Conservation (phyloP, 108 stramenopile genomes). For the Discostella stelligeroides region DNA sequence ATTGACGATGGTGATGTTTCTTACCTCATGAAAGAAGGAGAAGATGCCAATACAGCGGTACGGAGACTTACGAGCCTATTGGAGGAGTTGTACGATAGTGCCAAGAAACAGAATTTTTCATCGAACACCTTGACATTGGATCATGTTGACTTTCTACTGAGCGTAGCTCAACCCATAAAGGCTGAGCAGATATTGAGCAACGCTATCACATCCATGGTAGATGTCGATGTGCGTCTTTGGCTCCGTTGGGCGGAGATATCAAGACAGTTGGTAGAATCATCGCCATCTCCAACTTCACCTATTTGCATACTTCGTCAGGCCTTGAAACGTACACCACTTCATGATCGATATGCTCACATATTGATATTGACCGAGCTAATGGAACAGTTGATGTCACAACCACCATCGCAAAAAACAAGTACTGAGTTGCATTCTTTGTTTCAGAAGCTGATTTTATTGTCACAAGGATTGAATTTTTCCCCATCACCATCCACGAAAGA, state of each 20-base stretch:
- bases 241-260: slow-evolving; percentile 62
- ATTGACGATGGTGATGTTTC: slow-evolving; percentile 20
- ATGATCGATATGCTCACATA: slow-evolving; percentile 47
- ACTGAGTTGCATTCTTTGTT: slow-evolving; percentile 45
- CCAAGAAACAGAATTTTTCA: slow-evolving; percentile 17
- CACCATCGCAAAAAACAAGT: slow-evolving; percentile 10
- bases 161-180: slow-evolving; percentile 19
- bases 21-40: slow-evolving; percentile 22
- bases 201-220: slow-evolving; percentile 13
- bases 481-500: background rate
- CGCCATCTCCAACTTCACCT: slow-evolving; percentile 19
- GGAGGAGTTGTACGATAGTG: slow-evolving; percentile 31
- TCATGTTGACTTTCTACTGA: slow-evolving; percentile 57
- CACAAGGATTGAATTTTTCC: slow-evolving; percentile 50
- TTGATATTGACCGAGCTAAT: slow-evolving; percentile 62
- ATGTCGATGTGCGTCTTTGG: slow-evolving; percentile 44
- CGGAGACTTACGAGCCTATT: slow-evolving; percentile 38
- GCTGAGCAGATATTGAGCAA: slow-evolving; percentile 46
- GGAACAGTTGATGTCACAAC: slow-evolving; percentile 44
- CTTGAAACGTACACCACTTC: slow-evolving; percentile 54
- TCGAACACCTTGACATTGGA: slow-evolving; percentile 62
- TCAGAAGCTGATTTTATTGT: slow-evolving; percentile 63
- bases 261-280: slow-evolving; percentile 14
- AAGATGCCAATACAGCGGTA: slow-evolving; percentile 23
- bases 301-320: slow-evolving; percentile 55